phyloP scores from a whole-genome alignment of 1,284 basidiomycete species.

The Coniferiporia weirii region DNA sequence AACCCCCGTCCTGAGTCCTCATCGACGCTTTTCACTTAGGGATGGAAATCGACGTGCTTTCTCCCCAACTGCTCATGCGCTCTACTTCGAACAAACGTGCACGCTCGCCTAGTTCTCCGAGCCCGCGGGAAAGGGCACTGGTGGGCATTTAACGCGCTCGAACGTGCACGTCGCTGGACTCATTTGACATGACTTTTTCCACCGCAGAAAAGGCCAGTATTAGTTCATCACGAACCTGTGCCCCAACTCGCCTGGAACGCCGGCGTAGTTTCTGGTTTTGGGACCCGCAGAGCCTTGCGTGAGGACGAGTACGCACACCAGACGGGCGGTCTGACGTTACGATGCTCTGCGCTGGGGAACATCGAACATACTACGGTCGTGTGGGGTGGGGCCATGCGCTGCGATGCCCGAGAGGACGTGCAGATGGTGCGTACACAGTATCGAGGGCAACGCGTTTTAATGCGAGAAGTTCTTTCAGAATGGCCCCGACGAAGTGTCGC shows the following conservation, averaged over 20 bases:
- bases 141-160: not conserved
- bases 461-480: not conserved
- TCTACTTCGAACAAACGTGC: slow-evolving; percentile 42
- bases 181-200: slow-evolving; percentile 15
- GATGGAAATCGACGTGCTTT: slow-evolving; percentile 51
- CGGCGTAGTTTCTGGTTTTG: not conserved
- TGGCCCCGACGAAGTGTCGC: not conserved
- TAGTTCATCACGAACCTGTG: not conserved
- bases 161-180: not conserved
- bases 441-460: not conserved
- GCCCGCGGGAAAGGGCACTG: slow-evolving; percentile 20
- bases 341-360: slow-evolving; percentile 9
- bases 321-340: slow-evolving; percentile 12
- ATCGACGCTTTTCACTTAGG: not conserved
- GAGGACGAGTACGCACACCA: slow-evolving; percentile 16
- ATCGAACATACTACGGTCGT: not conserved
- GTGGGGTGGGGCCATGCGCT: not conserved
- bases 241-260: not conserved
- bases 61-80: slow-evolving; percentile 35
- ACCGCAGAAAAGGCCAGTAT: slow-evolving; percentile 4
- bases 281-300: not conserved
- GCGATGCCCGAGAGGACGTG: not conserved
- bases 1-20: no score
- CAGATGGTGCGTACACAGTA: slow-evolving; percentile 5
- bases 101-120: slow-evolving; percentile 44